Conservation (phyloP, 2,329 filamentous ascomycete species). For the Fusarium cyanostomum region DNA sequence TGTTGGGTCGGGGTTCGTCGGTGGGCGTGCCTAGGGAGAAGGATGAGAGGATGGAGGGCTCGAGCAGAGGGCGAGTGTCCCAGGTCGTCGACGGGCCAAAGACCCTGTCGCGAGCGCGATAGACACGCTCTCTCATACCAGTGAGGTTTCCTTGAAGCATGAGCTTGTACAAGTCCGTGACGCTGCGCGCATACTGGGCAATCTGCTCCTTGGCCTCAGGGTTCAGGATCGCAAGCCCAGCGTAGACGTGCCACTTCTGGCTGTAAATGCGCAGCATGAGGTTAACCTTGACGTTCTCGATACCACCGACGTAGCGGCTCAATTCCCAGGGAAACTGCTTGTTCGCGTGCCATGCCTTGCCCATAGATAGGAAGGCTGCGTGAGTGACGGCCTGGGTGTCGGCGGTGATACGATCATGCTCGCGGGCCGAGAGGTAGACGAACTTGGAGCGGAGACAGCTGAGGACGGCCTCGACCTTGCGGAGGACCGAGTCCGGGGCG, state of each 20-base stretch:
- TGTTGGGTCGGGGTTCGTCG: conserved; percentile 78
- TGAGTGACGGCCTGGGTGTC: conserved; percentile 99
- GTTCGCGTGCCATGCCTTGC: conserved; percentile 95
- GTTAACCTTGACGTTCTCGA: conserved; percentile 99
- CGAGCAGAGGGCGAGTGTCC: conserved; percentile 73
- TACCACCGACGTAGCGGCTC: conserved; percentile 93
- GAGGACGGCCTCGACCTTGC: conserved; percentile 82
- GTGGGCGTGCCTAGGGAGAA: conserved; percentile 82
- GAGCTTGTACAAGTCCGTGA: conserved; percentile 94
- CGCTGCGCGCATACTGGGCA: conserved; percentile 88
- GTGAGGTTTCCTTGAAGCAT: conserved; percentile 88
- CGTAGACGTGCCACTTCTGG: conserved; percentile 99
- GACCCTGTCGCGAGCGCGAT: conserved; percentile 71
- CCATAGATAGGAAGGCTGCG: conserved; percentile 96
- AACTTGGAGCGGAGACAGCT: conserved; percentile 85
- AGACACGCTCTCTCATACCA: conserved; percentile 78
- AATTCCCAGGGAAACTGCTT: conserved; percentile 97
- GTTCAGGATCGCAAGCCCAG: conserved; percentile 95
- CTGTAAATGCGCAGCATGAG: conserved; percentile 96
- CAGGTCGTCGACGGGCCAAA: conserved; percentile 74
- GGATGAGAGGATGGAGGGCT: conserved; percentile 86
- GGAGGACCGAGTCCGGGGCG: conserved; percentile 78
- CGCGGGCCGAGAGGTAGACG: conserved; percentile 84
- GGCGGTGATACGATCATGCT: conserved; percentile 96
- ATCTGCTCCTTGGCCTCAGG: conserved; percentile 93